Percentiles rank a stretch among this genome's conserved stretches.
Conservation (phyloP, 148 eudicot genomes). For the Nepenthes gracilis region DNA sequence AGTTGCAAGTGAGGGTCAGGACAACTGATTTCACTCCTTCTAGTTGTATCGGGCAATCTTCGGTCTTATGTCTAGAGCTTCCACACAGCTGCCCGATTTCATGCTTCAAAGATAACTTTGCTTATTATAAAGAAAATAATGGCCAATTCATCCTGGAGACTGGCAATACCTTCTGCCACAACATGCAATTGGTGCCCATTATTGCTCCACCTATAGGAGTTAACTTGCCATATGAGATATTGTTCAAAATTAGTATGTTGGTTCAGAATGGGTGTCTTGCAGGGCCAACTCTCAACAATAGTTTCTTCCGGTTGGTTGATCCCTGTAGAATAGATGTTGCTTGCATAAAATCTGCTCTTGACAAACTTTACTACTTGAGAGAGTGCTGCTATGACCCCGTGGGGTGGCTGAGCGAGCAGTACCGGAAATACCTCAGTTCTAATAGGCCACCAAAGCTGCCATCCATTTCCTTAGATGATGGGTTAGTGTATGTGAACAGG, state of each 20-base stretch:
- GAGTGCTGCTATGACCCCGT: conserved; percentile 87
- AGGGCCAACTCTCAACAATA: conserved; percentile 44
- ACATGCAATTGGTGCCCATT: conserved; percentile 50
- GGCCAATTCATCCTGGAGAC: conserved; percentile 23
- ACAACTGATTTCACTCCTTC: conserved; percentile 66
- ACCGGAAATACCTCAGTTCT: conserved; percentile 16
- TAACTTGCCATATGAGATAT: conserved; percentile 44
- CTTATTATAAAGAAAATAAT: conserved; percentile 30
- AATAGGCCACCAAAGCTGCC: conserved; percentile 33
- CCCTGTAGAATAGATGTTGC: conserved; percentile 25
- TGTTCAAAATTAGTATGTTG: conserved; percentile 55
- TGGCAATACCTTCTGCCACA: conserved; percentile 35
- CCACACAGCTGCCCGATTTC: conserved; percentile 28
- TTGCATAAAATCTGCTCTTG: conserved; percentile 51
- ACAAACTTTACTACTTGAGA: conserved; percentile 36
- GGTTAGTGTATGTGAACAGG: conserved; percentile 63
- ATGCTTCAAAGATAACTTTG: conserved; percentile 38
- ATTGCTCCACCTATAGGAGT: conserved; percentile 38
- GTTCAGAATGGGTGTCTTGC: conserved; percentile 76
- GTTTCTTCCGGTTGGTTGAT: conserved; percentile 59
- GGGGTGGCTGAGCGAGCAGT: conserved; percentile 43
- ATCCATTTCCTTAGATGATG: conserved; percentile 43
- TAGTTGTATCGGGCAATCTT: conserved; percentile 57
- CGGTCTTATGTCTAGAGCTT: conserved; percentile 61
- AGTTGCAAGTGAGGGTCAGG: conserved; percentile 49